Conservation (phyloP, 129 eudicot genomes). For the Arctium lappa region DNA sequence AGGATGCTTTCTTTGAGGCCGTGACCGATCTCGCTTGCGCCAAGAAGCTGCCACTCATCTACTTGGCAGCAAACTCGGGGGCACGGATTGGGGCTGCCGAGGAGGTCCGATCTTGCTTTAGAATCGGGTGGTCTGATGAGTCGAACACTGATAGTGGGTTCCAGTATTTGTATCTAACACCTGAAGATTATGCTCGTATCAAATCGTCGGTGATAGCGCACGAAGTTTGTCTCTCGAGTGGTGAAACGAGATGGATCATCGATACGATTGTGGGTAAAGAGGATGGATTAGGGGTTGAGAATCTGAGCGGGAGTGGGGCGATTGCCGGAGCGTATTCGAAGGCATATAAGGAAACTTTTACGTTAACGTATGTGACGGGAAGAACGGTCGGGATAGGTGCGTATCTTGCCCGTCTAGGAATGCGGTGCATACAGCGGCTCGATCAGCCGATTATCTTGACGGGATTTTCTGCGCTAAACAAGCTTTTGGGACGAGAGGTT, state of each 20-base stretch:
- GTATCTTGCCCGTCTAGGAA: conserved; percentile 93
- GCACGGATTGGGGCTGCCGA: conserved; percentile 98
- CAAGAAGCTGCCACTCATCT: conserved; percentile 80
- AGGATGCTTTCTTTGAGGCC: conserved; percentile 90
- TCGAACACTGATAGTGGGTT: conserved; percentile 81
- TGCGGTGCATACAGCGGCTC: conserved; percentile 95
- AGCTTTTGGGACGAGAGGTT: conserved; percentile 94
- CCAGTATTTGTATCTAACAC: conserved; percentile 82
- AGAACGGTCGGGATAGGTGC: conserved; percentile 98
- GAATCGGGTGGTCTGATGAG: conserved; percentile 95
- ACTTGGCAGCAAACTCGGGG: conserved; percentile 96
- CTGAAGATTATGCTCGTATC: conserved; percentile 65
- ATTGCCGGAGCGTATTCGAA: conserved; percentile 91
- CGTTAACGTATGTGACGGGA: conserved; percentile 90
- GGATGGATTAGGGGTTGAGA: conserved; percentile 96
- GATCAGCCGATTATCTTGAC: conserved; percentile 96
- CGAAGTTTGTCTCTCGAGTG: conserved; percentile 55
- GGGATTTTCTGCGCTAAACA: conserved; percentile 92
- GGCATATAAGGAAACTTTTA: conserved; percentile 91
- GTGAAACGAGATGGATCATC: conserved; percentile 80
- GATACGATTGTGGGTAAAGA: conserved; percentile 91
- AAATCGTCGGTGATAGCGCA: conserved; percentile 84
- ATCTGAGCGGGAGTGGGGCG: conserved; percentile 95
- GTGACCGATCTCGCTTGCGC: conserved; percentile 83
- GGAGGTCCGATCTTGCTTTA: conserved; percentile 91